Conservation (phyloP, 495 filamentous ascomycete genomes). For the Penicillium herquei region DNA sequence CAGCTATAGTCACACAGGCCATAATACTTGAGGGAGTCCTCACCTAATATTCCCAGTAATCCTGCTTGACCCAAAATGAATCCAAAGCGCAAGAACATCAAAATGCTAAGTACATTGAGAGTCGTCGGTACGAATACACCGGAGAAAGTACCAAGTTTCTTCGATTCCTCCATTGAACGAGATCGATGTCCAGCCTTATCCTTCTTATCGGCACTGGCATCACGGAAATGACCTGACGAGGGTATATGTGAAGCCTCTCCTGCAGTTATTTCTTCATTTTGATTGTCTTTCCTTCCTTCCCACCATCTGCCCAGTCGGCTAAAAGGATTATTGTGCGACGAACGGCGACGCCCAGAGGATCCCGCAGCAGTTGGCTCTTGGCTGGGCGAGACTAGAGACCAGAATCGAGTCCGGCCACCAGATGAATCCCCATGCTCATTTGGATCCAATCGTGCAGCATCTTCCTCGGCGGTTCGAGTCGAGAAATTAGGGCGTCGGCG, state of each 20-base stretch:
- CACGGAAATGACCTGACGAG: conserved; percentile 27
- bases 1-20: conserved; percentile 5
- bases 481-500: conserved; percentile 51
- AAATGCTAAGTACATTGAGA: conserved; percentile 86
- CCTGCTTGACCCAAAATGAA: conserved; percentile 78
- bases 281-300: background rate
- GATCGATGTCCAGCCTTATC: conserved; percentile 39
- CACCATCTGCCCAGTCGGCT: conserved; percentile 31
- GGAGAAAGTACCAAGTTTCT: conserved; percentile 71
- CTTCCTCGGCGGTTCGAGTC: conserved; percentile 54
- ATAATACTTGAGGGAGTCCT: conserved; percentile 5
- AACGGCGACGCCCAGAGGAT: conserved; percentile 7
- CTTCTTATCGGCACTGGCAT: conserved; percentile 31
- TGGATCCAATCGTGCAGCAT: conserved; percentile 49
- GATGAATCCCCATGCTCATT: conserved; percentile 28
- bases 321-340: conserved; percentile 24
- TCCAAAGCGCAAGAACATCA: conserved; percentile 87
- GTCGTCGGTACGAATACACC: conserved; percentile 86
- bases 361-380: conserved; percentile 30
- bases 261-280: conserved; percentile 4
- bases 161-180: conserved; percentile 48
- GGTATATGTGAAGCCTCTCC: conserved; percentile 6
- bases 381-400: conserved; percentile 21
- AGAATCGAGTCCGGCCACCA: conserved; percentile 21
- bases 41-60: conserved; percentile 77